A percentile compares a stretch with the other conserved stretches of the same genome.
phyloP scores from a whole-genome alignment of 192 early-diverging fungal genomes.

The Backusella psychrophila region DNA sequence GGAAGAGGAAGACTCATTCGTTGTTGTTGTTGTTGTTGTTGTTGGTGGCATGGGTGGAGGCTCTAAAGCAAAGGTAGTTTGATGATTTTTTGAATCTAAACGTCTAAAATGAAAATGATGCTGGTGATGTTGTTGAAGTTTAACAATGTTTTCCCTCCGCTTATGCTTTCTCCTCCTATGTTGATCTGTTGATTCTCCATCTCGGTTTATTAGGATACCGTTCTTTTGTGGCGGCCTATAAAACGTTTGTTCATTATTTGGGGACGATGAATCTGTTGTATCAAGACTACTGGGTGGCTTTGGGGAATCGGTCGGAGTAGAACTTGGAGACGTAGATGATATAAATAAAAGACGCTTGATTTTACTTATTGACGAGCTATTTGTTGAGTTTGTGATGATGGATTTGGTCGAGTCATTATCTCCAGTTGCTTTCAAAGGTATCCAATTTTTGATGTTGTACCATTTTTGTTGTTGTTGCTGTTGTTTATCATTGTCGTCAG shows the following conservation, averaged over 20 bases:
- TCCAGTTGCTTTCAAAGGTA: neutral
- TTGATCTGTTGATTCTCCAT: conserved; percentile 18
- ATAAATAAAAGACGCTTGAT: conserved; percentile 6
- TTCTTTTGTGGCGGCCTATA: neutral
- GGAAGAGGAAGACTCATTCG: neutral
- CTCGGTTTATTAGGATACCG: conserved; percentile 18
- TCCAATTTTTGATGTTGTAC: conserved; percentile 14
- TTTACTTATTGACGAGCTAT: conserved; percentile 10
- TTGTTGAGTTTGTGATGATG: neutral
- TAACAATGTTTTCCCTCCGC: conserved; percentile 13
- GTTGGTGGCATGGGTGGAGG: neutral
- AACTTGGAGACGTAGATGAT: neutral
- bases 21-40: neutral
- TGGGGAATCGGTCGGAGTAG: neutral
- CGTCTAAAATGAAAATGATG: conserved; percentile 7
- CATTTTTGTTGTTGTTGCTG: neutral
- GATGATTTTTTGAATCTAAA: conserved; percentile 2
- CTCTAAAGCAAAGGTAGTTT: neutral
- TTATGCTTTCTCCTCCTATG: neutral
- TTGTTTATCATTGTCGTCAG: neutral
- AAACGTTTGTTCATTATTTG: neutral
- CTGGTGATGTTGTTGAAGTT: neutral
- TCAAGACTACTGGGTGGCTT: neutral
- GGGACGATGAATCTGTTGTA: neutral
- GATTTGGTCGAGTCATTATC: neutral